Evolutionary conservation across 2,329 filamentous ascomycete genomes (phyloP).

Genomic region (Blastomyces gilchristii): DNA sequence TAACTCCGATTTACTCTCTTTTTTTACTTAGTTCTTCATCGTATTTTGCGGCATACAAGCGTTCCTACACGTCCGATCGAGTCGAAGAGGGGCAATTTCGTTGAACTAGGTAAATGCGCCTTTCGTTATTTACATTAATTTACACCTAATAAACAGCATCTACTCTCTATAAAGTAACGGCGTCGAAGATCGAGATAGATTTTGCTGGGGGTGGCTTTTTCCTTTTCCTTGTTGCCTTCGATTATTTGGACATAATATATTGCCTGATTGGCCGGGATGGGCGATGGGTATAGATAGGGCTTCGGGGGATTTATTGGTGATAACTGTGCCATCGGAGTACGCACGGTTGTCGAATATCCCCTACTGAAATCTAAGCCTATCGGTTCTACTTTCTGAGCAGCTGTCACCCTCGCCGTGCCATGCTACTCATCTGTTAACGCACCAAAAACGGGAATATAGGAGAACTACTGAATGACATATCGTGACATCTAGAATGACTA

Average conservation of each 20-base stretch:
- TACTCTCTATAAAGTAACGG: background rate
- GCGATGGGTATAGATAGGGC: background rate
- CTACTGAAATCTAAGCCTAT: background rate
- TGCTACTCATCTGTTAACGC: background rate
- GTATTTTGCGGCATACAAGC: conserved; percentile 88
- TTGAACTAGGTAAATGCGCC: conserved; percentile 41
- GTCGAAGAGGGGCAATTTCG: conserved; percentile 71
- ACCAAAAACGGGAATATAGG: background rate
- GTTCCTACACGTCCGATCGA: conserved; percentile 72
- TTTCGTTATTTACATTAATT: background rate
- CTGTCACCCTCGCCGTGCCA: background rate
- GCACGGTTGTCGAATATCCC: background rate
- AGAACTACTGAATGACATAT: background rate
- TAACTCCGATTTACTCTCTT: background rate
- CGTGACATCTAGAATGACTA: background rate
- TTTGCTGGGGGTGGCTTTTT: background rate
- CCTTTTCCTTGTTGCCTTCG: background rate
- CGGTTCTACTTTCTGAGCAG: background rate
- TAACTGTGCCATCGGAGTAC: background rate
- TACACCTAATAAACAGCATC: background rate
- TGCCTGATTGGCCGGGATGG: background rate
- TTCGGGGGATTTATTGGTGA: background rate
- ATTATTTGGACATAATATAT: background rate
- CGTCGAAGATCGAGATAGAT: background rate
- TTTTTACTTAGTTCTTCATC: conserved; percentile 59